Base-by-base conservation (phyloP, 371 early-diverging fungal genomes). In the Syncephalastrum contaminatum region DNA sequence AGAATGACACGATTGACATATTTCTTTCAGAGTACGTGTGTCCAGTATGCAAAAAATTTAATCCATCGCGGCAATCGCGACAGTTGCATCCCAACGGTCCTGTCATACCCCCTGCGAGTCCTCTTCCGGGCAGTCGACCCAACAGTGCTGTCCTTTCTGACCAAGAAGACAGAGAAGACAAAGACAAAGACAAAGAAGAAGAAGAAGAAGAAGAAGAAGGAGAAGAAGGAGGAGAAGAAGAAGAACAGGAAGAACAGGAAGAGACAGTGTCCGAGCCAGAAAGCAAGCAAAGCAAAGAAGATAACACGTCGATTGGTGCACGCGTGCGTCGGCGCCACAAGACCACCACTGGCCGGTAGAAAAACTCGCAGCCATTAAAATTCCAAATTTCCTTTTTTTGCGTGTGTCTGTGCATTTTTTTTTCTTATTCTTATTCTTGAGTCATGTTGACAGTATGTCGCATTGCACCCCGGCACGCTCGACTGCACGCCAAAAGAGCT, bases 11-110 rank as follows among this genome's bases (percentile, higher is more conserved):
- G 7, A 4, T 7, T 53, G 15, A 25, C 20, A 4, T 27, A 40
- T 19, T 21, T 53, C 18, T 36, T 36, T 43, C 48, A 65, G 65
- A 65, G 44, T 65, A 60, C 30, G 25, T 49, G 8, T 65, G 65
- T 57, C 65, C 60, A 10, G 45, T 51, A 13, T 65, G 65, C 30
- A 44, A 56, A 41, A 56, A 65, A 30, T 60, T 65, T 54, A 65
- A 65, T 54, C 49, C 65, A 14, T 58, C 58, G 15, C 58, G 63
- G 15, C 45, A 62, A 57, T 56, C 62, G 25, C 52, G 62, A 48
- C 56, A 62, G 44, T 50, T 62, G 14, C 59, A 59, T 25, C 59
- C 59, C 1, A 48, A 59, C 53, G 59, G 59, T 5, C 59, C 59
- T 19, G 60, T 54, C 3, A 39, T 60, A 3, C 54, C 60, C 15